These are phyloP conservation scores for Boletus rex-veris DNA, from an alignment of 768 basidiomycete species.

Conservation along the genomic window DNA sequence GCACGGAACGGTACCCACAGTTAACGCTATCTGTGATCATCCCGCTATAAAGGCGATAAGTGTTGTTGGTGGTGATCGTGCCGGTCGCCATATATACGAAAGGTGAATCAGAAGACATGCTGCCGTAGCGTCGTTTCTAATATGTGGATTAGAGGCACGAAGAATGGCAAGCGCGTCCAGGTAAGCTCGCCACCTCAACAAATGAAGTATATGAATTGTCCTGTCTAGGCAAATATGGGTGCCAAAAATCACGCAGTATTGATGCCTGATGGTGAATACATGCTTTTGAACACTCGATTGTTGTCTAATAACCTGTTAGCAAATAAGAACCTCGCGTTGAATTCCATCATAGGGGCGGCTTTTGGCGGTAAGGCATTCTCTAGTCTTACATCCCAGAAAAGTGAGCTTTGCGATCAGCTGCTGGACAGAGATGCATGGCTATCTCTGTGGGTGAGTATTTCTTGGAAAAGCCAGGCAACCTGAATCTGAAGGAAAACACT, in stretches of 20 bases:
- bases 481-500: neutral
- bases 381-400: conserved; percentile 17
- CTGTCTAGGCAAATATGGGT: conserved; percentile 69
- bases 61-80: conserved; percentile 92
- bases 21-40: conserved; percentile 92
- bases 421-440: conserved; percentile 97
- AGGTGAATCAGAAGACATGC: conserved; percentile 40
- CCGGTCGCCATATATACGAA: conserved; percentile 92
- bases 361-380: conserved; percentile 64
- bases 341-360: conserved; percentile 90
- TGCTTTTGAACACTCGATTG: neutral
- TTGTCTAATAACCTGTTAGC: conserved; percentile 41
- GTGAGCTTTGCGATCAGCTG: conserved; percentile 50
- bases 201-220: neutral
- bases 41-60: conserved; percentile 90
- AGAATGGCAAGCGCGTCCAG: conserved; percentile 87
- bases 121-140: conserved; percentile 4
- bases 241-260: conserved; percentile 95
- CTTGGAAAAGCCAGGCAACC: neutral
- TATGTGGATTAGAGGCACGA: conserved; percentile 56
- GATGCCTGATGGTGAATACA: conserved; percentile 81
- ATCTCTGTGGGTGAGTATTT: conserved; percentile 72
- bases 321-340: conserved; percentile 88
- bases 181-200: conserved; percentile 32
- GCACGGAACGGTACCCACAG: conserved; percentile 85